Evolutionary conservation across 805 yeast genomes (phyloP), one percentile per base, ranked within the genome.

Genomic region (Hanseniaspora meyeri): DNA sequence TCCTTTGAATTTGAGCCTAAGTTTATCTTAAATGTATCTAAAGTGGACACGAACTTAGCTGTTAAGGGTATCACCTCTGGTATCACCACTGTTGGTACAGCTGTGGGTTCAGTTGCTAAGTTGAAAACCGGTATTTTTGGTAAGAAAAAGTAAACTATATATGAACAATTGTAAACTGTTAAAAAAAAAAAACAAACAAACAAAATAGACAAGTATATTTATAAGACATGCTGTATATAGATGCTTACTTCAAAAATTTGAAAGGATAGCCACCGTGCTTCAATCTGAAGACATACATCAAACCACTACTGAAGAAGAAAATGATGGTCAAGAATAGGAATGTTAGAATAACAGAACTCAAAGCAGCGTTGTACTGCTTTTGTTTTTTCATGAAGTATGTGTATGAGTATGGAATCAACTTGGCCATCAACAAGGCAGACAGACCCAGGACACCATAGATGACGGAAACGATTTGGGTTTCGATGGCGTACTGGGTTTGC

Each of bases 221-320:
- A 31, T 16, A 48, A 48, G 17, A 20, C 2, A 14, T 38, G 27
- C 7, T 2, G 4, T 24, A 37, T 37, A 24, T 24, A 49, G 7
- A 5, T 39, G 9, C 4, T 20, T 74, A 60, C 50, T 69, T 68
- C 57, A 79, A 65, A 61, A 91, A 72, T 61, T 71, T 74, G 72
- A 75, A 85, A 43, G 97, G 97, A 68, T 87, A 93, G 0, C 87
- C 85, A 5, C 76, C 68, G 60, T 81, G 80, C 73, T 93, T 93
- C 64, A 78, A 64, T 48, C 75, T 76, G 75, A 87, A 93, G 55
- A 87, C 74, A 49, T 75, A 70, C 58, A 89, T 72, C 61, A 87
- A 72, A 49, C 77, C 75, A 63, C 90, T 81, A 72, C 78, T 88
- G 48, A 77, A 69, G 37, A 82, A 65, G 62, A 82, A 77, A 17